Percentiles rank a stretch among this genome's conserved stretches.
phyloP scores from a whole-genome alignment of 257 asterid species.

The Gentiana macrophylla region DNA sequence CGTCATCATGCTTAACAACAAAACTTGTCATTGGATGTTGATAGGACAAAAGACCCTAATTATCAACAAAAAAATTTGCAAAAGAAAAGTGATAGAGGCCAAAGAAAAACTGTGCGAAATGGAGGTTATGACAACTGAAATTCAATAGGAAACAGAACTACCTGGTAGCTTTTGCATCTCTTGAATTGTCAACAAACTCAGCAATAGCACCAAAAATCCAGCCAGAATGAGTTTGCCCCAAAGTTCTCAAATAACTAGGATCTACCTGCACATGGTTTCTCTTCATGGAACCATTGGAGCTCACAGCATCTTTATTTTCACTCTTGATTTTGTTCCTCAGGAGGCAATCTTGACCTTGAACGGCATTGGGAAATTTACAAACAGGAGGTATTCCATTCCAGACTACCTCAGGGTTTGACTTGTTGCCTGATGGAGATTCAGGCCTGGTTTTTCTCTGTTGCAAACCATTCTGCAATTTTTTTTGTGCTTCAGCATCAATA shows the following conservation, averaged over 20 bases:
- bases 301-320: slow-evolving; percentile 18
- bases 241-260: slow-evolving; percentile 67
- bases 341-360: slow-evolving; percentile 20
- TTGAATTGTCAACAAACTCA: slow-evolving; percentile 73
- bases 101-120: neutral
- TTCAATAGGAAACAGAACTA: slow-evolving; percentile 8
- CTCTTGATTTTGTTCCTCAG: slow-evolving; percentile 17
- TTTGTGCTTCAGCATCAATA: neutral
- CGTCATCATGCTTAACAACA: too few relatives aligned
- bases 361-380: slow-evolving; percentile 17
- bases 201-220: slow-evolving; percentile 91
- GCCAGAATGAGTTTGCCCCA: slow-evolving; percentile 75
- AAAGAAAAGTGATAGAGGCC: slow-evolving; percentile 3
- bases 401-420: slow-evolving; percentile 25
- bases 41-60: neutral
- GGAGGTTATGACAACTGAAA: neutral
- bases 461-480: neutral
- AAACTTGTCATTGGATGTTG: too few relatives aligned
- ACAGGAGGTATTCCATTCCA: slow-evolving; percentile 24
- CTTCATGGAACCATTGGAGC: slow-evolving; percentile 12
- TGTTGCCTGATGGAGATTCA: slow-evolving; percentile 23
- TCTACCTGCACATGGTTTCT: slow-evolving; percentile 46
- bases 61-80: neutral
- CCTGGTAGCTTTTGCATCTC: slow-evolving; percentile 77
- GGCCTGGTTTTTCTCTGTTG: slow-evolving; percentile 4